Evolutionary conservation across 345 rosid genomes (phyloP), one percentile per base, ranked within the genome.

Genomic region (Citrus maxima): DNA sequence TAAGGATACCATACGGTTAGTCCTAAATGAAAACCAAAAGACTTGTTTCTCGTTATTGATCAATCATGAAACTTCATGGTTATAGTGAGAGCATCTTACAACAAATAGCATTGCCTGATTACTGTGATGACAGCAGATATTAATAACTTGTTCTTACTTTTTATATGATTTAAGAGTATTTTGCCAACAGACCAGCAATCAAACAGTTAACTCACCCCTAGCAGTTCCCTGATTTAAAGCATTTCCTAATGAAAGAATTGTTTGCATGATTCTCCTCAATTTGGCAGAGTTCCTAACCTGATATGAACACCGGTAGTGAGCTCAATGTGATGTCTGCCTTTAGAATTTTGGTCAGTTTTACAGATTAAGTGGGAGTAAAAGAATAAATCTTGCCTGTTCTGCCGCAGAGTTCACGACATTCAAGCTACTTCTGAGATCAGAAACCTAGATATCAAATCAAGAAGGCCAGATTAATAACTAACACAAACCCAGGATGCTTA

Each of bases 191-290:
- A 67, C 38, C 55, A 59, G 42, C 10, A 55, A 72, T 32, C 73
- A 32, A 51, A 68, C 67, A 55, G 66, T 80, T 55, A 79, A 86
- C 95, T 88, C 86, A 93, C 99, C 98, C 87, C 98, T 90, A 63
- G 98, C 96, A 56, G 99, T 95, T 78, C 99, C 99, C 80, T 93
- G 98, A 81, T 93, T 95, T 82, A 95, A 83, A 68, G 99, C 99
- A 87, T 95, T 95, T 80, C 99, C 99, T 38, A 95, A 86, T 3
- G 93, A 87, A 73, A 95, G 93, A 86, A 95, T 87, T 46, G 98
- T 95, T 89, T 95, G 98, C 99, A 95, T 95, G 75, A 95, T 87
- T 82, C 92, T 93, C 87, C 91, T 92, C 80, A 95, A 85, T 84
- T 93, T 93, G 34, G 78, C 87, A 74, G 95, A 90, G 76, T 81